Conservation (phyloP, 2,329 filamentous ascomycete species). For the Cladobotryum protrusum region DNA sequence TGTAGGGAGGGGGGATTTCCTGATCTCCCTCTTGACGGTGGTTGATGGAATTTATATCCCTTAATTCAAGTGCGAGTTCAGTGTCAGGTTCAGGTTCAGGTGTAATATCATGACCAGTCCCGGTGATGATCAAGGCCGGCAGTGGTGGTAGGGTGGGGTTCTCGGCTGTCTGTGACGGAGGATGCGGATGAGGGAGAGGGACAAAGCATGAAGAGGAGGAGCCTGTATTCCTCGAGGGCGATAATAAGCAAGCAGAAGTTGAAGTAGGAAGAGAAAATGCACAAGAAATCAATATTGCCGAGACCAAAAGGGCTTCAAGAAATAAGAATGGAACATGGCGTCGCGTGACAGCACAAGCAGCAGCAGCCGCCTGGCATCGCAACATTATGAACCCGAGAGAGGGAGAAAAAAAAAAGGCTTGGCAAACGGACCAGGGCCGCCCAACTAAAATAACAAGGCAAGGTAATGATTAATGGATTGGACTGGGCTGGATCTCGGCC, state of each 20-base stretch:
- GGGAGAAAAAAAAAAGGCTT: too few species aligned
- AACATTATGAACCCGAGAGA: background rate
- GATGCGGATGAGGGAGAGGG: background rate
- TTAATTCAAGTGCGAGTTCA: too few species aligned
- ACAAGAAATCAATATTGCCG: too few species aligned
- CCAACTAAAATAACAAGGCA: background rate
- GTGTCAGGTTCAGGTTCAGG: too few species aligned
- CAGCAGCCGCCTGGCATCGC: background rate
- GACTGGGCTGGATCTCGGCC: too few species aligned
- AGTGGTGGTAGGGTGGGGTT: too few species aligned
- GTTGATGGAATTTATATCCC: background rate
- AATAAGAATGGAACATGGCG: too few species aligned
- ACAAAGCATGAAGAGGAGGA: background rate
- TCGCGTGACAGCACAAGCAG: too few species aligned
- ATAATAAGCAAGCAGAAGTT: background rate
- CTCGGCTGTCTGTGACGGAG: background rate
- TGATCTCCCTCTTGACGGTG: background rate
- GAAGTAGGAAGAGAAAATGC: conserved; percentile 3
- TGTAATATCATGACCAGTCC: too few species aligned
- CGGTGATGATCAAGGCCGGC: too few species aligned
- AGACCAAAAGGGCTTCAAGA: too few species aligned
- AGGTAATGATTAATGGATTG: background rate
- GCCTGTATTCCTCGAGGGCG: too few species aligned
- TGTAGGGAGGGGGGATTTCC: conserved; percentile 16
- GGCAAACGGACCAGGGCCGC: background rate